Conservation (phyloP, 352 stramenopile species). For the Globisporangium cylindrosporum region DNA sequence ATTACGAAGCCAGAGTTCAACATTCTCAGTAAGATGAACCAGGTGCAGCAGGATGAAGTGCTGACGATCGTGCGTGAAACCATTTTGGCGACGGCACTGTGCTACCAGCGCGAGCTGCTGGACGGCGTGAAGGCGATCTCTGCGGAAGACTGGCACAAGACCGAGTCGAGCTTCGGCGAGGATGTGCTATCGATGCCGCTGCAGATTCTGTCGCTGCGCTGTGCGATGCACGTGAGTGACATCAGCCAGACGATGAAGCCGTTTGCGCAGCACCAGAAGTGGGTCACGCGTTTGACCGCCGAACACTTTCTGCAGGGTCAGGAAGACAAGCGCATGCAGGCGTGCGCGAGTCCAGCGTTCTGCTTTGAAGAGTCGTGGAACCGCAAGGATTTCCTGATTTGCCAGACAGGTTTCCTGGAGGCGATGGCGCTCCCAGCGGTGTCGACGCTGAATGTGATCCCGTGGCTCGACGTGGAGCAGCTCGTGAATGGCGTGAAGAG, state of each 20-base stretch:
- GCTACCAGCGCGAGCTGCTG: slow-evolving; percentile 76
- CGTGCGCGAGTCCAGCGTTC: slow-evolving; percentile 40
- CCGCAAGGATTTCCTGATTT: slow-evolving; percentile 42
- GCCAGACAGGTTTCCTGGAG: slow-evolving; percentile 61
- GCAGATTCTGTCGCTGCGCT: slow-evolving; percentile 52
- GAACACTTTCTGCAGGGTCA: slow-evolving; percentile 74
- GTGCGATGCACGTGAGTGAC: slow-evolving; percentile 80
- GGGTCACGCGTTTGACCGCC: slow-evolving; percentile 67
- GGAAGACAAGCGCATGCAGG: slow-evolving; percentile 43
- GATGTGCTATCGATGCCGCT: slow-evolving; percentile 40
- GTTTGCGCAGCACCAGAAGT: slow-evolving; percentile 69
- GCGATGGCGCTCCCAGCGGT: slow-evolving; percentile 55
- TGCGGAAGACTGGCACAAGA: slow-evolving; percentile 37
- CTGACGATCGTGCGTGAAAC: slow-evolving; percentile 57
- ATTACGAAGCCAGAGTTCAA: slow-evolving; percentile 46
- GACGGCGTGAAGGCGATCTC: slow-evolving; percentile 42
- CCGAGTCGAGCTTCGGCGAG: slow-evolving; percentile 19
- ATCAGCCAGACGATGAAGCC: slow-evolving; percentile 86
- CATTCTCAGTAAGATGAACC: slow-evolving; percentile 53
- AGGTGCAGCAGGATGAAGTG: slow-evolving; percentile 47
- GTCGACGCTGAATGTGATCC: slow-evolving; percentile 54
- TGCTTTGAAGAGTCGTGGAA: slow-evolving; percentile 57
- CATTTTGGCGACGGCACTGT: slow-evolving; percentile 73
- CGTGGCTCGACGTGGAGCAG: slow-evolving; percentile 50
- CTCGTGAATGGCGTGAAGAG: slow-evolving; percentile 54